These are phyloP conservation scores for Chaetomium strumarium DNA, from an alignment of 2,329 filamentous ascomycete genomes.

Conservation along the genomic window DNA sequence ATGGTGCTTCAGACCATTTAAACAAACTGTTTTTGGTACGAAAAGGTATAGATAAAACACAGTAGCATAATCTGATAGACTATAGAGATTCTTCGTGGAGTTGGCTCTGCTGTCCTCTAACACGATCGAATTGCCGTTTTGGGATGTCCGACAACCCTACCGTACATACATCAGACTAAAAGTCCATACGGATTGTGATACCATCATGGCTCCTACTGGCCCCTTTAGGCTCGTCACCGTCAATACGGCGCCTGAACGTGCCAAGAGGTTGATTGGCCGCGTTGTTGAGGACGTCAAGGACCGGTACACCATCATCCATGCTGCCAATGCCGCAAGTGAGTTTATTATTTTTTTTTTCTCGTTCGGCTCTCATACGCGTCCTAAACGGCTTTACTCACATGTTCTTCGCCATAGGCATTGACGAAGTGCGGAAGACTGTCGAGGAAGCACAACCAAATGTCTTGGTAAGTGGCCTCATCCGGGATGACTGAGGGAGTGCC, in stretches of 20 bases:
- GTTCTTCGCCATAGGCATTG: slow-evolving; percentile 37
- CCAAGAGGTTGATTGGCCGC: slow-evolving; percentile 55
- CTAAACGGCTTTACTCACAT: background rate
- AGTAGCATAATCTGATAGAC: too few species aligned
- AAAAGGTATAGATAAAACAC: too few species aligned
- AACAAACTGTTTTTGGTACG: too few species aligned
- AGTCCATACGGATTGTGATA: too few species aligned
- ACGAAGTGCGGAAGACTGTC: slow-evolving; percentile 50
- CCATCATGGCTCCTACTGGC: slow-evolving; percentile 36
- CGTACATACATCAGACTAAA: too few species aligned
- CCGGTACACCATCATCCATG: slow-evolving; percentile 56
- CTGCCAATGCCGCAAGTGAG: slow-evolving; percentile 57
- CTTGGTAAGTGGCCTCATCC: slow-evolving; percentile 36
- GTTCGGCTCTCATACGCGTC: background rate
- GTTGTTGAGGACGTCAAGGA: slow-evolving; percentile 57
- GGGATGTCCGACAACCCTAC: too few species aligned
- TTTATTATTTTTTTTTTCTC: slow-evolving; percentile 11
- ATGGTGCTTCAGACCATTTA: too few species aligned
- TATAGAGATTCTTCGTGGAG: too few species aligned
- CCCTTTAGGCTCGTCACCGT: slow-evolving; percentile 61
- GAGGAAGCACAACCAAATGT: slow-evolving; percentile 47
- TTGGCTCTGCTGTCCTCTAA: too few species aligned
- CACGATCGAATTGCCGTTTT: background rate
- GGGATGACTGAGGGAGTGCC: background rate
- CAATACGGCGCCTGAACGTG: slow-evolving; percentile 61